Evolutionary conservation across 164 flowering plant genomes (phyloP), one percentile per base, ranked within the genome.

Genomic region (Liquidambar formosana): DNA sequence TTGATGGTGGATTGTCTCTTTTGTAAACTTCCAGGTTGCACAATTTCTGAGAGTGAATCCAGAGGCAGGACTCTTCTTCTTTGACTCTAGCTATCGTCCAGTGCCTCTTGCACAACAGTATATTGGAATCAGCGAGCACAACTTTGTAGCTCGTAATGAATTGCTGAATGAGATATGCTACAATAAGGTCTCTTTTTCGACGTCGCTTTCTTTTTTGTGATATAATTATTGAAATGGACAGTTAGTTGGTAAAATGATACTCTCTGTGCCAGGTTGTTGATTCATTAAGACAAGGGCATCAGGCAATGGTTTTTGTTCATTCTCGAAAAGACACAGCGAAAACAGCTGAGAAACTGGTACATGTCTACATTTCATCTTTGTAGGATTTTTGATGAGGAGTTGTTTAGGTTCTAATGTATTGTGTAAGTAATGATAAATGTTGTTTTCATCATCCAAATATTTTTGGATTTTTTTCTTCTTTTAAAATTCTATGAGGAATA

Each of bases 21-120:
- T 61, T 52, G 22, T 41, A 21, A 48, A 47, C 46, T 22, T 76
- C 25, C 69, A 96, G 99, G 99, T 96, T 73, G 97, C 98, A 33
- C 90, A 96, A 45, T 96, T 96, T 82, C 76, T 96, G 73, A 86
- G 98, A 82, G 99, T 96, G 71, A 93, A 89, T 86, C 86, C 97
- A 28, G 98, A 92, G 22, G 45, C 85, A 38, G 99, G 99, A 52
- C 85, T 96, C 52, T 93, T 96, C 82, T 93, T 86, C 83, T 96
- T 96, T 75, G 99, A 96, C 78, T 85, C 99, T 64, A 93, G 95
- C 79, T 96, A 96, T 72, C 97, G 99, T 68, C 99, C 99, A 11
- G 98, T 93, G 56, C 99, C 99, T 73, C 97, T 96, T 76, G 97
- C 97, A 49, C 99, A 96, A 67, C 96, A 90, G 68, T 96, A 96